phyloP scores from a whole-genome alignment of 805 yeast species.

The Cyberlindnera mycetangii region DNA sequence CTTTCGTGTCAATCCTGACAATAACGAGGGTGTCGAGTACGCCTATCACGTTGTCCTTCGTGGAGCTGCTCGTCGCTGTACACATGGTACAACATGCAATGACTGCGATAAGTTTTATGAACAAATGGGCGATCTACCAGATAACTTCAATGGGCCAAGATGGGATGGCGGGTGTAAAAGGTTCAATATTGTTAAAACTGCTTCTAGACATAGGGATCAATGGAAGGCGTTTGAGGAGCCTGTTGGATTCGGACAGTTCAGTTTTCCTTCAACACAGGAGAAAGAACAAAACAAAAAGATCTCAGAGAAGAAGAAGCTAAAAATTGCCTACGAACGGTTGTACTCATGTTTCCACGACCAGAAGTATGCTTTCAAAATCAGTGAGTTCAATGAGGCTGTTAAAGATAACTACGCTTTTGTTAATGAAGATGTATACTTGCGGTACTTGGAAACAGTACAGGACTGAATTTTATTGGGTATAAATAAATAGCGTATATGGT shows the following conservation, averaged over 20 bases:
- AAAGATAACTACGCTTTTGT: slow-evolving; percentile 30
- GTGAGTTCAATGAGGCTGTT: slow-evolving; percentile 37
- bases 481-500: slow-evolving; percentile 1
- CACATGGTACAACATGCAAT: slow-evolving; percentile 35
- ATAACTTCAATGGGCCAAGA: slow-evolving; percentile 26
- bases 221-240: slow-evolving; percentile 44
- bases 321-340: slow-evolving; percentile 43
- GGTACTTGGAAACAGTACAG: slow-evolving; percentile 13
- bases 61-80: slow-evolving; percentile 32
- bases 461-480: no score
- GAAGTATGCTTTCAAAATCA: slow-evolving; percentile 44
- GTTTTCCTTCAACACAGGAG: slow-evolving; percentile 59
- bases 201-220: slow-evolving; percentile 26
- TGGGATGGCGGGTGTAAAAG: slow-evolving; percentile 23
- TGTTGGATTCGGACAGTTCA: slow-evolving; percentile 57
- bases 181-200: slow-evolving; percentile 20
- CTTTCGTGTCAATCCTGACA: slow-evolving; percentile 35
- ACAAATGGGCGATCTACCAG: slow-evolving; percentile 27
- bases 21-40: slow-evolving; percentile 26
- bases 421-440: slow-evolving; percentile 24
- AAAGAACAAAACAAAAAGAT: slow-evolving; percentile 35
- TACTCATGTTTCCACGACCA: slow-evolving; percentile 41
- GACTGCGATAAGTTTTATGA: slow-evolving; percentile 33
- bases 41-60: slow-evolving; percentile 36
- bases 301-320: slow-evolving; percentile 32